Conservation (phyloP, 441 rosid species). For the Corymbia citriodora region DNA sequence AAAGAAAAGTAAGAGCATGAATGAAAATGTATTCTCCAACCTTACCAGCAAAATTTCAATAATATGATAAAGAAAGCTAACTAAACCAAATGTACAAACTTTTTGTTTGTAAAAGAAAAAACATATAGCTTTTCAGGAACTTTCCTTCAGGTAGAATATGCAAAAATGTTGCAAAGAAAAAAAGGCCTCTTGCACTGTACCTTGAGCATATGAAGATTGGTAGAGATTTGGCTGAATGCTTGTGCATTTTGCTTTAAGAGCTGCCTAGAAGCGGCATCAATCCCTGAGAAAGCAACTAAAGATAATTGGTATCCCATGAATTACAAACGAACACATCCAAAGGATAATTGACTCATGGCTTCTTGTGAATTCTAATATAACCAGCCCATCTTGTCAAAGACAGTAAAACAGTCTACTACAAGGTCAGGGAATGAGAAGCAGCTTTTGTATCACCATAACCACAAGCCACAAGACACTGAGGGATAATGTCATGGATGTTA, state of each 20-base stretch:
- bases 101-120: not conserved
- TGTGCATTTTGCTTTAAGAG: constrained; percentile 73
- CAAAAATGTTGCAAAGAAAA: not conserved
- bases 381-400: not conserved
- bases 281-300: constrained; percentile 31
- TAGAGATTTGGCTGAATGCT: constrained; percentile 63
- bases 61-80: not conserved
- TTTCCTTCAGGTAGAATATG: not conserved
- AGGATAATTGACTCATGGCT: not conserved
- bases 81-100: not conserved
- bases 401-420: not conserved
- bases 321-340: not conserved
- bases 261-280: constrained; percentile 45
- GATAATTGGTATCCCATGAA: constrained; percentile 12
- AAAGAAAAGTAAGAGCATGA: not conserved
- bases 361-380: not conserved
- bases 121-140: not conserved
- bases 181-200: constrained; percentile 18
- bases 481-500: not conserved
- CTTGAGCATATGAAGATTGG: constrained; percentile 67
- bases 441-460: not conserved
- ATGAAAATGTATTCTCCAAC: not conserved
- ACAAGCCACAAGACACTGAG: not conserved
- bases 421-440: not conserved
- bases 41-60: not conserved